A percentile compares a stretch with the other conserved stretches of the same genome.
These are phyloP conservation scores for Spizellomyces sp. DNA, from an alignment of 192 early-diverging fungal species.

Conservation along the genomic window DNA sequence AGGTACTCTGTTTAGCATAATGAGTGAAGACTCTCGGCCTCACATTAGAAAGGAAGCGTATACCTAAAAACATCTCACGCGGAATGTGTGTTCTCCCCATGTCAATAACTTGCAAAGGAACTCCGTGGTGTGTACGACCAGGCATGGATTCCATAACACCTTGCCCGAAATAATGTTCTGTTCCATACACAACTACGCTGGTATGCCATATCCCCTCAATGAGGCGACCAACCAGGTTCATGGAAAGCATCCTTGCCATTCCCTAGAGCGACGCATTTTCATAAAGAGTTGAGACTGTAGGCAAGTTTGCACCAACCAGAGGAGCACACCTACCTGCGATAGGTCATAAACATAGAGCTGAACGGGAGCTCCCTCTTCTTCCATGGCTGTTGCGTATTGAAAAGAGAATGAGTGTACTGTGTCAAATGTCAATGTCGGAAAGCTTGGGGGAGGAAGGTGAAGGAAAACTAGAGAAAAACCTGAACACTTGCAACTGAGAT, in stretches of 20 bases:
- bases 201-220: conserved; percentile 66
- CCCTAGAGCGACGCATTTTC: conserved; percentile 39
- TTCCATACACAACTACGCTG: conserved; percentile 55
- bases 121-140: conserved; percentile 65
- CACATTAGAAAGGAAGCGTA: not conserved
- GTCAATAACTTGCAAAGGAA: conserved; percentile 64
- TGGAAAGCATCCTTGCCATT: conserved; percentile 72
- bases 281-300: not conserved
- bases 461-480: too few species aligned
- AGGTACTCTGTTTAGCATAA: conserved; percentile 64
- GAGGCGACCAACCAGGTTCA: conserved; percentile 65
- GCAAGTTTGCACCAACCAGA: not conserved
- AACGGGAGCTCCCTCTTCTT: conserved; percentile 10
- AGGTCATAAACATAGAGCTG: conserved; percentile 46
- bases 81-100: conserved; percentile 82
- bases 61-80: conserved; percentile 54
- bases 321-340: conserved; percentile 31
- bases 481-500: too few species aligned
- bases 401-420: too few species aligned
- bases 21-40: not conserved
- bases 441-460: too few species aligned
- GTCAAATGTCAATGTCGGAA: too few species aligned
- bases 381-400: not conserved
- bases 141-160: conserved; percentile 59
- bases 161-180: conserved; percentile 78